Percentiles rank a stretch among this genome's conserved stretches.
phyloP scores from a whole-genome alignment of 768 basidiomycete species.

The Rubroboletus satanas region DNA sequence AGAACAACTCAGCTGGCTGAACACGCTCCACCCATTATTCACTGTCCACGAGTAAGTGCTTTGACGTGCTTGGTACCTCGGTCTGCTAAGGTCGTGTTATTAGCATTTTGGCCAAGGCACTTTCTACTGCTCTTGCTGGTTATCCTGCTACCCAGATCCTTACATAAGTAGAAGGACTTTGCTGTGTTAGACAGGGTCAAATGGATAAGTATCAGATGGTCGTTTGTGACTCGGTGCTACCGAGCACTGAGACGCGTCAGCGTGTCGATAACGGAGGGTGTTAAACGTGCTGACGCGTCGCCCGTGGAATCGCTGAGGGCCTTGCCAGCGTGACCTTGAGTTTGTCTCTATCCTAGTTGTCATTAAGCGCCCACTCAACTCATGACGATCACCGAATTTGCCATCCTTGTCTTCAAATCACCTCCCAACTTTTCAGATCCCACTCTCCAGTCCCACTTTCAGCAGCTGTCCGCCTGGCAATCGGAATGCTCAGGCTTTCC shows the following conservation, averaged over 20 bases:
- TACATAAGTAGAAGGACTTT: slow-evolving; percentile 4
- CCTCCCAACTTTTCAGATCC: slow-evolving; percentile 30
- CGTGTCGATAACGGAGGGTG: background rate
- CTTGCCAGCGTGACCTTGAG: background rate
- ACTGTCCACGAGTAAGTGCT: slow-evolving; percentile 55
- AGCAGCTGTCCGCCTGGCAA: slow-evolving; percentile 33
- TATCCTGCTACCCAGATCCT: slow-evolving; percentile 20
- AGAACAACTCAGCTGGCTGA: slow-evolving; percentile 47
- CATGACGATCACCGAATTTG: slow-evolving; percentile 47
- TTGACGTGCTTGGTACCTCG: background rate
- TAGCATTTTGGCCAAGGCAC: slow-evolving; percentile 50
- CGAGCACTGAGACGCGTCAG: background rate
- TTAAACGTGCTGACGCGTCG: slow-evolving; percentile 6
- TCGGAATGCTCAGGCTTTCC: slow-evolving; percentile 40
- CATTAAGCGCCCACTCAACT: background rate
- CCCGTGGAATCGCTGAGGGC: too few species aligned
- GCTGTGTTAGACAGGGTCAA: background rate
- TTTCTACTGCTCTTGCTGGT: slow-evolving; percentile 42
- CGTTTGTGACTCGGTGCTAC: background rate
- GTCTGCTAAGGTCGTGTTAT: background rate
- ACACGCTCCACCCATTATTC: slow-evolving; percentile 57
- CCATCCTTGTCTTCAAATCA: slow-evolving; percentile 33
- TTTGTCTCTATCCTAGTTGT: background rate
- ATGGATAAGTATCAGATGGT: background rate
- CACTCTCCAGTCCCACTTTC: slow-evolving; percentile 30